Evolutionary conservation across 495 filamentous ascomycete genomes (phyloP), one percentile per base, ranked within the genome.

Genomic region (Lasiosphaeris hirsuta): DNA sequence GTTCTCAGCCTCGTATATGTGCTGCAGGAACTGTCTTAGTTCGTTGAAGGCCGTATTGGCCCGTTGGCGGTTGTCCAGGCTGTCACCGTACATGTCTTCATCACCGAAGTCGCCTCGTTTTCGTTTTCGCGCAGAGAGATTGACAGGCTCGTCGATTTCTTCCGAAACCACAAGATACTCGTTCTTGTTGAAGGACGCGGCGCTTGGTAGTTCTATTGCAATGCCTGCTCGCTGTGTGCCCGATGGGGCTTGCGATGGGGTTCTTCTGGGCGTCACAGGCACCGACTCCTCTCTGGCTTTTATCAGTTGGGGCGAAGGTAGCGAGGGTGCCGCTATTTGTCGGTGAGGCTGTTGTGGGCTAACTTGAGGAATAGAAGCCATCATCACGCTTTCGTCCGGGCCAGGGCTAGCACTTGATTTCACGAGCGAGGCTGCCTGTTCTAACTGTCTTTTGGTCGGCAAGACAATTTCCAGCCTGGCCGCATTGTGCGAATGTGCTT

Each of bases 1-100:
- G 61, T 92, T 85, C 65, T 96, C 90, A 1, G 89, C 86, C 58
- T 89, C 83, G 64, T 95, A 93, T 17, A 93, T 81, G 18, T 88
- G 81, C 50, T 86, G 78, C 2, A 96, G 70, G 38, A 88, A 78
- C 15, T 84, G 77, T 48, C 84, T 82, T 11, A 96, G 69, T 37
- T 85, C 84, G 43, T 84, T 71, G 45, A 90, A 75, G 46, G 84
- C 84, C 3, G 83, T 78, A 62, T 95, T 87, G 3, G 90, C 86
- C 64, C 91, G 86, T 58, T 92, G 88, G 54, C 89, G 85, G 64
- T 94, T 86, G 64, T 92, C 90, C 44, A 84, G 64, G 45, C 79
- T 78, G 2, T 72, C 70, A 10, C 74, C 75, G 23, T 84, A 67
- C 7, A 70, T 53, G 19, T 79, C 80, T 7, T 76, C 72, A 11